A percentile compares a stretch with the other conserved stretches of the same genome.
These are phyloP conservation scores for Ceratocystiopsis minuta DNA, from an alignment of 2,329 filamentous ascomycete genomes.

Conservation along the genomic window DNA sequence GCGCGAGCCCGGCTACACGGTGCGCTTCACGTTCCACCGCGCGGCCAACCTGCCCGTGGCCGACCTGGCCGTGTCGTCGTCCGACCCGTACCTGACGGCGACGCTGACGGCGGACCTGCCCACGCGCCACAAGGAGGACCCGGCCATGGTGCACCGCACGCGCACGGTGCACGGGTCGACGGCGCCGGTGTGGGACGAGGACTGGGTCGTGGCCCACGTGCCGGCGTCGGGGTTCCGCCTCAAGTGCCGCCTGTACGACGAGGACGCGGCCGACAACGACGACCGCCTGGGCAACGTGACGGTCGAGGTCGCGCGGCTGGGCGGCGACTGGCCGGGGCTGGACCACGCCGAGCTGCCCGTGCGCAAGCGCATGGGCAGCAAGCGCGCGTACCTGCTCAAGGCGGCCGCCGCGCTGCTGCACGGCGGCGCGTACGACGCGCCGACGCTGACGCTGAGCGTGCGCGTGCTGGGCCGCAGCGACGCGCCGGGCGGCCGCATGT, in stretches of 20 bases:
- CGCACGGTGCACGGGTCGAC: conserved; percentile 54
- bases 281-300: conserved; percentile 80
- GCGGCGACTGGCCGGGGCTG: conserved; percentile 45
- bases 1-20: conserved; percentile 52
- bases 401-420: conserved; percentile 46
- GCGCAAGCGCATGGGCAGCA: conserved; percentile 73
- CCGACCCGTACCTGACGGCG: conserved; percentile 67
- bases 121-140: conserved; percentile 71
- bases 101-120: conserved; percentile 56
- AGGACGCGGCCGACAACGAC: conserved; percentile 71
- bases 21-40: conserved; percentile 69
- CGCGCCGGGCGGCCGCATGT: conserved; percentile 49
- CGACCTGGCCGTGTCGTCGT: conserved; percentile 59
- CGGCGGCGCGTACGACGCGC: conserved; percentile 44
- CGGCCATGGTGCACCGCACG: conserved; percentile 55
- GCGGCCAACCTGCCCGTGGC: conserved; percentile 68
- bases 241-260: conserved; percentile 77
- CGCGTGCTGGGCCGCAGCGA: conserved; percentile 62
- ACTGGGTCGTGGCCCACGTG: conserved; percentile 80
- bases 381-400: conserved; percentile 64
- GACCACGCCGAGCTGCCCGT: conserved; percentile 44
- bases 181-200: conserved; percentile 64
- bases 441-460: conserved; percentile 53
- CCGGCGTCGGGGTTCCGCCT: conserved; percentile 64
- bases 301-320: conserved; percentile 40